Percentiles rank a stretch among this genome's conserved stretches.
Evolutionary conservation across 2,329 filamentous ascomycete species (phyloP).

Genomic region (Aspergillus ustus): DNA sequence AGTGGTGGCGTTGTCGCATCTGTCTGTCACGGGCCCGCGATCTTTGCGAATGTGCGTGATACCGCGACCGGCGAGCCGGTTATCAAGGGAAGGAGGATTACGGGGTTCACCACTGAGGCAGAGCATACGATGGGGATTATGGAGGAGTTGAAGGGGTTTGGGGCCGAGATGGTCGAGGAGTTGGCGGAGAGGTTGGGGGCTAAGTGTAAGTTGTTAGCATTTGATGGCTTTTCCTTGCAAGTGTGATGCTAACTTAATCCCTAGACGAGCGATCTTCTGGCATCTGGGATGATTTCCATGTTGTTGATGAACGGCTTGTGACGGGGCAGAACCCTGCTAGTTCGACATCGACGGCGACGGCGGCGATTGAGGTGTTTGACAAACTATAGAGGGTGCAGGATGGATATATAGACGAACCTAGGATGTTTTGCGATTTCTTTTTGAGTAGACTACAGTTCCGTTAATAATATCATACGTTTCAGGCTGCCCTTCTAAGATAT

Average conservation of each 20-base stretch:
- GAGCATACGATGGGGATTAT: slow-evolving; percentile 11
- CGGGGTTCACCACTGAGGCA: slow-evolving; percentile 13
- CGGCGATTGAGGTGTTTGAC: slow-evolving; percentile 13
- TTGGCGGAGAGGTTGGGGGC: slow-evolving; percentile 6
- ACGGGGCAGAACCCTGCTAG: slow-evolving; percentile 15
- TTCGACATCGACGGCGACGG: slow-evolving; percentile 9
- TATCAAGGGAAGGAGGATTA: slow-evolving; percentile 8
- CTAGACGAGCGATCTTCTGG: slow-evolving; percentile 6
- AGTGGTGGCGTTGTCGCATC: slow-evolving; percentile 34
- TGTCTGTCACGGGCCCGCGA: slow-evolving; percentile 14
- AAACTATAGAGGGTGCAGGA: background rate
- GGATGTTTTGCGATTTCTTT: too few relatives aligned
- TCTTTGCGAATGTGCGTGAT: slow-evolving; percentile 5
- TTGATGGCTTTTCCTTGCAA: background rate
- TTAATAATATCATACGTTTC: too few relatives aligned
- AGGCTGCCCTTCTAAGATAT: too few relatives aligned
- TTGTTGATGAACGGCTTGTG: slow-evolving; percentile 12
- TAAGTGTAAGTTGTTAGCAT: slow-evolving; percentile 6
- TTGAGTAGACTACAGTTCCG: too few relatives aligned
- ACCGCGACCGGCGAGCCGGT: background rate
- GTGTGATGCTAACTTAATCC: background rate
- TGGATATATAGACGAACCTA: too few relatives aligned
- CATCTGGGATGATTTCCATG: slow-evolving; percentile 15
- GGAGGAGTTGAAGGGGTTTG: background rate
- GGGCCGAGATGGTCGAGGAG: slow-evolving; percentile 7